Percentiles rank a stretch among this genome's conserved stretches.
phyloP scores from a whole-genome alignment of 805 yeast species.

The Candida mattraensis region DNA sequence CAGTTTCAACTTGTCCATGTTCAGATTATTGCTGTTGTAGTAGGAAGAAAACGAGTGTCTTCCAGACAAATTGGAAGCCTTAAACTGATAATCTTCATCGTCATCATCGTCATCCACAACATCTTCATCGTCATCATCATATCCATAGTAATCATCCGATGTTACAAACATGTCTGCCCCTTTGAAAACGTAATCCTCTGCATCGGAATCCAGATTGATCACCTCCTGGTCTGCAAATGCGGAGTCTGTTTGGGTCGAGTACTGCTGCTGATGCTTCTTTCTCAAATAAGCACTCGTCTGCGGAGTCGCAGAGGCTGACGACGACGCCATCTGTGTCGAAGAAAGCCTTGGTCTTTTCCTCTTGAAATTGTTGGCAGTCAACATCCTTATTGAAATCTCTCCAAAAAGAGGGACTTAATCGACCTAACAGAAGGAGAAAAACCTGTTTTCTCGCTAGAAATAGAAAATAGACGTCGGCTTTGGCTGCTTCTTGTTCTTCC shows the following conservation, averaged over 20 bases:
- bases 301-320: constrained; percentile 5
- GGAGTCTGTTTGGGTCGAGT: constrained; percentile 8
- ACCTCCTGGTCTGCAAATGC: constrained; percentile 26
- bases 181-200: constrained; percentile 35
- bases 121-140: constrained; percentile 17
- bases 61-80: too few relatives aligned
- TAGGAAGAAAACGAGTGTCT: constrained; percentile 20
- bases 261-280: constrained; percentile 28
- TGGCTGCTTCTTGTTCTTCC: too few relatives aligned
- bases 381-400: constrained; percentile 9
- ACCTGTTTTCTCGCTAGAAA: constrained; percentile 1
- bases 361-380: constrained; percentile 30
- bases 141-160: constrained; percentile 12
- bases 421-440: neutral
- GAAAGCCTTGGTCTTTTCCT: constrained; percentile 41
- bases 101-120: constrained; percentile 13
- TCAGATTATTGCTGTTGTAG: constrained; percentile 16
- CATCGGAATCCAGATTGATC: constrained; percentile 42
- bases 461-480: too few relatives aligned
- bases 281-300: constrained; percentile 23
- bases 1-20: constrained; percentile 20
- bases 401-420: neutral
- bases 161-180: constrained; percentile 12
- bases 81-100: constrained; percentile 14
- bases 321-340: constrained; percentile 16